phyloP scores from a whole-genome alignment of 768 basidiomycete genomes.

The Kwoniella europaea region DNA sequence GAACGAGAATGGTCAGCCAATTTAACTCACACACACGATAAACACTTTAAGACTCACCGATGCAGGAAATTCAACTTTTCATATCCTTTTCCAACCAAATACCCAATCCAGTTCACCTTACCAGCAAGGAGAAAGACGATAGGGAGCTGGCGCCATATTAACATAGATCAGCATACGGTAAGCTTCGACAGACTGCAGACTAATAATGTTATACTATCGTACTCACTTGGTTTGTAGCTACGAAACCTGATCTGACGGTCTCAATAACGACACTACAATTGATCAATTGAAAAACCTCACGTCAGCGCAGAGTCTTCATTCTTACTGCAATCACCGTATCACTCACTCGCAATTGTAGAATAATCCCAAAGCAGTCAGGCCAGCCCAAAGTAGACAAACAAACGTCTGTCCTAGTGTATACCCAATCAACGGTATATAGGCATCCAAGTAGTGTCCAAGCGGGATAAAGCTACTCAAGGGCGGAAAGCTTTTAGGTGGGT shows the following conservation, averaged over 20 bases:
- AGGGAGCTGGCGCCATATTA: slow-evolving; percentile 36
- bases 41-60: slow-evolving; percentile 2
- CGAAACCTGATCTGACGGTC: slow-evolving; percentile 10
- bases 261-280: slow-evolving; percentile 10
- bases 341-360: slow-evolving; percentile 21
- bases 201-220: too few species aligned
- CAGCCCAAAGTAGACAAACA: slow-evolving; percentile 5
- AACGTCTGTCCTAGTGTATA: slow-evolving; percentile 16
- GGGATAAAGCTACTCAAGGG: slow-evolving; percentile 5
- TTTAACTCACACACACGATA: background rate
- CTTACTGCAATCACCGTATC: background rate
- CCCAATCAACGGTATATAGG: background rate
- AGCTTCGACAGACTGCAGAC: background rate
- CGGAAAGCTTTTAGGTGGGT: slow-evolving; percentile 7
- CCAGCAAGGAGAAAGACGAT: slow-evolving; percentile 49
- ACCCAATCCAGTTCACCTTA: slow-evolving; percentile 46
- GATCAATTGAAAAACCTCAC: background rate
- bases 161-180: background rate
- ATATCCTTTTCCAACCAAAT: slow-evolving; percentile 44
- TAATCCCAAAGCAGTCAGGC: background rate
- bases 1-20: background rate
- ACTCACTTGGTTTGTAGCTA: slow-evolving; percentile 14
- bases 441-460: background rate
- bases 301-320: background rate
- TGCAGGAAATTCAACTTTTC: slow-evolving; percentile 48